Evolutionary conservation across 108 stramenopile genomes (phyloP), one percentile per base, ranked within the genome.

Genomic region (Skeletonema costatum): DNA sequence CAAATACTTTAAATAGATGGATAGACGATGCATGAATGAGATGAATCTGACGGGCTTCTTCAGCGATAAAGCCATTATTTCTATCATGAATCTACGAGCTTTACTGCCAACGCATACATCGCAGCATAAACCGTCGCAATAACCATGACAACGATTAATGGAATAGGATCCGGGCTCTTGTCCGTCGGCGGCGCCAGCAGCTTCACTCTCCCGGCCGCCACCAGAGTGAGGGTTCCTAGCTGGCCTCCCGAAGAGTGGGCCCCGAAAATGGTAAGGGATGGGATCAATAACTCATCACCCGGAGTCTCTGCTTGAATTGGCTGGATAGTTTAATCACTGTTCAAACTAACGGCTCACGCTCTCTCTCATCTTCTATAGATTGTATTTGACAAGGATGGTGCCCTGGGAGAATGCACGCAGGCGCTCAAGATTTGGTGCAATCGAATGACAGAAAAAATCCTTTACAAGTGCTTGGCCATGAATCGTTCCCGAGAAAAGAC

Each of bases 351-450:
- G 25, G 25, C 25, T 25, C 25, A 19, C 17, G 39, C 1, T 8
- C 16, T 0, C 21, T 46, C 32, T 32, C 72, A 38, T 33, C 42
- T 35, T 11, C 77, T 67, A 42, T 68, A 81, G 87, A 80, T 87
- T 65, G 85, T 87, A 5, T 87, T 87, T 74, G 87, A 87, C 59
- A 87, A 87, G 56, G 87, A 87, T 70, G 86, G 84, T 6, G 85
- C 87, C 14, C 71, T 87, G 0, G 87, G 87, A 21, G 85, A 87
- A 46, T 78, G 78, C 64, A 80, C 74, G 13, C 66, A 62, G 21
- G 74, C 85, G 4, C 78, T 87, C 11, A 66, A 46, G 25, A 21
- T 32, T 32, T 87, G 87, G 87, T 68, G 70, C 21, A 32, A 51
- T 6, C 56, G 66, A 17, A 87, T 87, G 85, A 80, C 87, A 42